Conservation (phyloP, 768 basidiomycete genomes). For the Suillus americanus region DNA sequence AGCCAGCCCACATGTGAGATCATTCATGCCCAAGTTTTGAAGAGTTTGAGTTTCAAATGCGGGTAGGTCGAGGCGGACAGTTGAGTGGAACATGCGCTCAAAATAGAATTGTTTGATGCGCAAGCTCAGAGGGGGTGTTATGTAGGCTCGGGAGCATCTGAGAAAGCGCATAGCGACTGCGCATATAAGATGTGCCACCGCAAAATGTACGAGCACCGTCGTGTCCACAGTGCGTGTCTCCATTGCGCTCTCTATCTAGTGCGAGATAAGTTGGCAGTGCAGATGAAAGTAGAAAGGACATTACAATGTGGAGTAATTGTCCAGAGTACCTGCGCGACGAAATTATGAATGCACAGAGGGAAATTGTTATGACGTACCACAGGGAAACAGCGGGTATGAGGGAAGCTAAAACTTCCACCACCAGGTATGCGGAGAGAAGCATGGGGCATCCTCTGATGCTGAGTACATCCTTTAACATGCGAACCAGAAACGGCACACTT, state of each 20-base stretch:
- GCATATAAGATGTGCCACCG: conserved; percentile 54
- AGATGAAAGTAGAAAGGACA: conserved; percentile 17
- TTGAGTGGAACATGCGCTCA: conserved; percentile 59
- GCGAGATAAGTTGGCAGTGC: conserved; percentile 12
- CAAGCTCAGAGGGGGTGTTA: conserved; percentile 51
- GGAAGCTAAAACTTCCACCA: conserved; percentile 41
- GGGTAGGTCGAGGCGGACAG: conserved; percentile 71
- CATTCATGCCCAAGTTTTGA: conserved; percentile 49
- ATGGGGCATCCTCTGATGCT: conserved; percentile 51
- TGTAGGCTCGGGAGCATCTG: conserved; percentile 34
- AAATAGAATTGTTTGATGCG: conserved; percentile 64
- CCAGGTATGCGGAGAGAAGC: conserved; percentile 47
- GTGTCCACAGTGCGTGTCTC: conserved; percentile 63
- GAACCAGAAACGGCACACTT: conserved; percentile 61
- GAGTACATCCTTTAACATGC: conserved; percentile 63
- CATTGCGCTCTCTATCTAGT: conserved; percentile 63
- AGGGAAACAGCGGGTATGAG: conserved; percentile 63
- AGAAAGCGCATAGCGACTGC: conserved; percentile 48
- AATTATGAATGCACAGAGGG: neutral
- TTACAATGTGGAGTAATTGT: conserved; percentile 61
- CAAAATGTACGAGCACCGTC: conserved; percentile 51
- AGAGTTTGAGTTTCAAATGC: conserved; percentile 50
- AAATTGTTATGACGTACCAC: conserved; percentile 40
- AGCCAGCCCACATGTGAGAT: conserved; percentile 51
- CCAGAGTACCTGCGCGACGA: conserved; percentile 54